Evolutionary conservation across 352 stramenopile genomes (phyloP), one percentile per base, ranked within the genome.

Genomic region (Blastocystis sp.): DNA sequence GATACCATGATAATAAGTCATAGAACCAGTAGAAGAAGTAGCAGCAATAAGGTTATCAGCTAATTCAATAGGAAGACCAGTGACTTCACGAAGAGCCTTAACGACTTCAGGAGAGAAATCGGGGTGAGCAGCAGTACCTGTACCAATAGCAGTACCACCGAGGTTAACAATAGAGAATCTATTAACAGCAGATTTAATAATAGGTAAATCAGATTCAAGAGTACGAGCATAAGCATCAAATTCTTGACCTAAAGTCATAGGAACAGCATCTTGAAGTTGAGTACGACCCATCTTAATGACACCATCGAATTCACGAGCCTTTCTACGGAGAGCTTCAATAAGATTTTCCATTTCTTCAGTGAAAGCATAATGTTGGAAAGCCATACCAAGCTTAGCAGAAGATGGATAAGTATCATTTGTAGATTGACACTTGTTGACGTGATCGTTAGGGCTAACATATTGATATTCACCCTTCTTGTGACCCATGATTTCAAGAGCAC

Each of bases 171-270:
- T 39, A 67, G 64, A 56, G 77, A 72, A 45, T 74, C 68, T 44
- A 76, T 73, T 13, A 45, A 68, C 27, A 79, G 46, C 46, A 9
- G 18, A 72, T 48, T 75, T 70, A 7, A 86, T 85, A 72, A 96
- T 93, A 33, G 80, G 78, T 4, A 71, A 77, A 58, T 91, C 87
- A 72, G 93, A 95, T 57, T 87, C 77, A 13, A 70, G 75, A 36
- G 81, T 92, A 55, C 80, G 46, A 0, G 74, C 74, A 64, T 95
- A 95, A 41, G 84, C 88, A 31, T 75, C 80, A 73, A 96, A 95
- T 69, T 95, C 88, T 74, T 96, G 86, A 43, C 84, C 86, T 16
- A 96, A 74, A n/a, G 88, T 95, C 4, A 95, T 42, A 10, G 72
- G 74, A 67, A 76, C 77, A 13, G 74, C 74, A 65, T 80, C 74